These are phyloP conservation scores for Podospora comata DNA, from an alignment of 495 filamentous ascomycete genomes.

Conservation along the genomic window DNA sequence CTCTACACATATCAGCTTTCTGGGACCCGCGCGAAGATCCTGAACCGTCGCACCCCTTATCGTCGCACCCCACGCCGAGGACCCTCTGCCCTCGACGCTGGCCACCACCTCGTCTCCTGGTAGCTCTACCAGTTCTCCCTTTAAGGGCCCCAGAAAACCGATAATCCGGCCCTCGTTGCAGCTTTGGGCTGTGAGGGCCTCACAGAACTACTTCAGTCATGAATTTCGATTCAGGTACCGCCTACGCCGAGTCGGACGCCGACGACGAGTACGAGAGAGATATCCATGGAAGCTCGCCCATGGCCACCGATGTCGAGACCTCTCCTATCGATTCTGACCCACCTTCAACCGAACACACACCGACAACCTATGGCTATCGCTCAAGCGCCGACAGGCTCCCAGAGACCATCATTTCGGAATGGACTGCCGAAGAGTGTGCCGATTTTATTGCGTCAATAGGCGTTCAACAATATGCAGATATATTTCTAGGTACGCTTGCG, in stretches of 20 bases:
- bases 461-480: conserved; percentile 76
- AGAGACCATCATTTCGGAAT: conserved; percentile 77
- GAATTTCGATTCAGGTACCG: conserved; percentile 58
- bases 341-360: conserved; percentile 79
- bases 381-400: conserved; percentile 67
- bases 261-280: conserved; percentile 93
- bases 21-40: conserved; percentile 3
- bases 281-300: conserved; percentile 66
- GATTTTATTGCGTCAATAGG: conserved; percentile 79
- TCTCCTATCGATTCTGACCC: conserved; percentile 79
- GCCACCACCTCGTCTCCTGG: conserved; percentile 7
- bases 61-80: conserved; percentile 14
- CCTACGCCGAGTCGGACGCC: conserved; percentile 82
- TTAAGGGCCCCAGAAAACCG: background rate
- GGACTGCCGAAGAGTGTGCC: conserved; percentile 84
- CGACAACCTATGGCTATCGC: conserved; percentile 73
- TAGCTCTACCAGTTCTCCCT: background rate
- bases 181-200: conserved; percentile 29
- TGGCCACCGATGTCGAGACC: conserved; percentile 71
- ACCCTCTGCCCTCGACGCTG: background rate
- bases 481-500: conserved; percentile 60
- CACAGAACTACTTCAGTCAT: conserved; percentile 36
- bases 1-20: conserved; percentile 11
- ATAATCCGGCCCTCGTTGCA: conserved; percentile 24
- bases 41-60: conserved; percentile 3